Conservation (phyloP, 345 rosid genomes). For the Eucalyptus rudis region DNA sequence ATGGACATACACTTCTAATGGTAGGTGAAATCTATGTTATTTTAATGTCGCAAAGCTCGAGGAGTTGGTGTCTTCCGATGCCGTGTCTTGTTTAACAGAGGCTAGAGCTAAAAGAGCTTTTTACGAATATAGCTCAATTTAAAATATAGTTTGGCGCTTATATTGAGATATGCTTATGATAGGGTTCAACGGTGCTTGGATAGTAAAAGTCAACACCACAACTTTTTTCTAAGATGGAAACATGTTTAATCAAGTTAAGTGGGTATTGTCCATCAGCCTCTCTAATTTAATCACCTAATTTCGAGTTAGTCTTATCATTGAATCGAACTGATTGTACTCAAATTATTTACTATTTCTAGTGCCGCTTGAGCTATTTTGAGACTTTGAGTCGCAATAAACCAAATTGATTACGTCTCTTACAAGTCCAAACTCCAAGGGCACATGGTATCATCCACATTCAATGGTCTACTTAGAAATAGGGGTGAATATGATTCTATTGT, state of each 20-base stretch:
- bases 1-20: conserved; percentile 73
- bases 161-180: not conserved
- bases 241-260: not conserved
- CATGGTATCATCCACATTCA: not conserved
- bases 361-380: not conserved
- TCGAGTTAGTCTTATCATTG: not conserved
- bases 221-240: not conserved
- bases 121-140: not conserved
- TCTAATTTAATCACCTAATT: not conserved
- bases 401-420: not conserved
- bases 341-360: not conserved
- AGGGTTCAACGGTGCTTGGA: not conserved
- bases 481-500: too few relatives aligned
- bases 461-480: not conserved
- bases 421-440: not conserved
- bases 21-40: conserved; percentile 13
- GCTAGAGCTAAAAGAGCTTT: not conserved
- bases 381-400: not conserved
- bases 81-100: too few relatives aligned
- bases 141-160: not conserved
- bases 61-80: not conserved
- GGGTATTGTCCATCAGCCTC: not conserved
- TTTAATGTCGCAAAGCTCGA: not conserved
- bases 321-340: not conserved
- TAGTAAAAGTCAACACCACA: not conserved